Evolutionary conservation across 192 early-diverging fungal species (phyloP), one percentile per base, ranked within the genome.

Genomic region (Podila minutissima): DNA sequence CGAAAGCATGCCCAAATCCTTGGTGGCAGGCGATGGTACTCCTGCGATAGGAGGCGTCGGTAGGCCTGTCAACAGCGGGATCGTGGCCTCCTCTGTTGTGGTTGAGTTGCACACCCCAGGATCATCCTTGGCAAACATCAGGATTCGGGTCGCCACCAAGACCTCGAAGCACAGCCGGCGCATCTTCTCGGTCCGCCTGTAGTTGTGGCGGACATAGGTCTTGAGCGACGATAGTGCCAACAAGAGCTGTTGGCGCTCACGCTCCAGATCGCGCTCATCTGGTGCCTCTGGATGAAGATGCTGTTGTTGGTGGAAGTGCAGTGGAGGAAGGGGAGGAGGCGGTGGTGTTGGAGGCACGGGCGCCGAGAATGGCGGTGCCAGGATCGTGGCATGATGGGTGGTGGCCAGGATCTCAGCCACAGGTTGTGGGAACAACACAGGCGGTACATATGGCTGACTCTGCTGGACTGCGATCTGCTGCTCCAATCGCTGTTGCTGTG

Each of bases 101-200:
- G 29, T 20, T 17, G 15, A 20, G 2, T 12, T 20, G 22, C 22
- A 13, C 10, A 7, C 19, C 5, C 2, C 12, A 37, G 50, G 50
- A 53, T 37, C 63, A 22, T 81, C 77, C 33, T 81, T 73, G 13
- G 77, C 71, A 69, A 81, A 81, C 71, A 81, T 68, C 28, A 81
- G 28, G 2, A 81, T 61, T 7, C 77, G 46, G 4, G 66, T 51
- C 26, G 28, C 51, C 2, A 57, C 71, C 49, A 81, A 12, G 29
- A 81, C 64, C 28, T 81, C 66, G 41, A 81, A 81, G 22, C 76
- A 73, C 24, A 81, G 58, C 4, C 31, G 63, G 28, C 59, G 77
- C 29, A 81, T n/a, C 57, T 49, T 60, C 28, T 33, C 49, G 0
- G 77, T 65, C 8, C 77, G 69, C 49, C 46, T 69, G 46, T 26